Evolutionary conservation across 768 basidiomycete genomes (phyloP).

Genomic region (Psilocybe sp.): DNA sequence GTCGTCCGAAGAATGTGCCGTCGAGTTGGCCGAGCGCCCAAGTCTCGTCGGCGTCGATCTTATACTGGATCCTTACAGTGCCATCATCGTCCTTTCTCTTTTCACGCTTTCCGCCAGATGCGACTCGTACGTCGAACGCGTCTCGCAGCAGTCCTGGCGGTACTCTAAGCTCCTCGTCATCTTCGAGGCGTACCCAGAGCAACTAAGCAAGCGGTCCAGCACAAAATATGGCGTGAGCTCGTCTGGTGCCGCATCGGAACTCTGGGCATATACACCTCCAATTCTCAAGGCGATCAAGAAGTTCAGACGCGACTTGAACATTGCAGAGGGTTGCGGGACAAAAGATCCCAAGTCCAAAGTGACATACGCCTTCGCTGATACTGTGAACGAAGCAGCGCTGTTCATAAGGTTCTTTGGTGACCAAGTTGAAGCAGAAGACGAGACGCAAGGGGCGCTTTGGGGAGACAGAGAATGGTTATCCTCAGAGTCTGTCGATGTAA

Average conservation of each 20-base stretch:
- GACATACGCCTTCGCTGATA: slow-evolving; percentile 60
- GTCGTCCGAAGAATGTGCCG: slow-evolving; percentile 35
- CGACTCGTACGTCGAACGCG: slow-evolving; percentile 36
- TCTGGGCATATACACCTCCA: slow-evolving; percentile 61
- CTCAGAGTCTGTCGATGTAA: slow-evolving; percentile 52
- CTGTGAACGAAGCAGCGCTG: slow-evolving; percentile 54
- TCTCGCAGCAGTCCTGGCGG: slow-evolving; percentile 62
- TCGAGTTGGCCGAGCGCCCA: slow-evolving; percentile 66
- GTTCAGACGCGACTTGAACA: slow-evolving; percentile 57
- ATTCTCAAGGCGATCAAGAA: slow-evolving; percentile 69
- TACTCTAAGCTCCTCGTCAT: slow-evolving; percentile 55
- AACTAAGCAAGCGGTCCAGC: slow-evolving; percentile 27
- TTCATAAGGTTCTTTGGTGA: slow-evolving; percentile 59
- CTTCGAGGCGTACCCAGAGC: slow-evolving; percentile 64
- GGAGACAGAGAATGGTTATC: slow-evolving; percentile 62
- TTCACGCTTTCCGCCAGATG: slow-evolving; percentile 48
- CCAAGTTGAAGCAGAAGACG: slow-evolving; percentile 44
- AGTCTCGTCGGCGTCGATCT: slow-evolving; percentile 60
- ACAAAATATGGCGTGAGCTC: slow-evolving; percentile 1
- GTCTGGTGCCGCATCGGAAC: slow-evolving; percentile 7
- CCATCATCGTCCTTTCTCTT: slow-evolving; percentile 49
- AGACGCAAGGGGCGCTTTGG: slow-evolving; percentile 48
- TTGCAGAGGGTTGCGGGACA: slow-evolving; percentile 57
- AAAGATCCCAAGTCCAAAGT: slow-evolving; percentile 44
- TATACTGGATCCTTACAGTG: slow-evolving; percentile 61